A percentile compares a stretch with the other conserved stretches of the same genome.
Evolutionary conservation across 1,284 basidiomycete species (phyloP).

Genomic region (Rhodotorula mucilaginosa): DNA sequence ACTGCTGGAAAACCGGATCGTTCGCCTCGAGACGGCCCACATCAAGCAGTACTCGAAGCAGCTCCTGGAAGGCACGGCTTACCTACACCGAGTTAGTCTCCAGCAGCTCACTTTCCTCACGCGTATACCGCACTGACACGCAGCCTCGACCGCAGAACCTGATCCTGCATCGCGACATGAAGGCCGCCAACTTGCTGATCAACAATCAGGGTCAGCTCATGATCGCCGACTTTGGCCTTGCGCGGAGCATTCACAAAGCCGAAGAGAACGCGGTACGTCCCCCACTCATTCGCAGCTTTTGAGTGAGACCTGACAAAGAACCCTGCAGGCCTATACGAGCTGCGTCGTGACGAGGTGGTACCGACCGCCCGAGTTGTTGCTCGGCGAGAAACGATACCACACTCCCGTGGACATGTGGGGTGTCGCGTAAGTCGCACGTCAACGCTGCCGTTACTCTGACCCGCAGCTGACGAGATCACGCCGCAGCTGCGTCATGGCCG

Average conservation of each 20-base stretch:
- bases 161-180: constrained; percentile 97
- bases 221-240: constrained; percentile 96
- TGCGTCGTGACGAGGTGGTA: constrained; percentile 99
- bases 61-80: constrained; percentile 87
- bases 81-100: constrained; percentile 77
- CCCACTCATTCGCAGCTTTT: background rate
- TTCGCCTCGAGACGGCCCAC: constrained; percentile 57
- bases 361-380: constrained; percentile 87
- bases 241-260: constrained; percentile 56
- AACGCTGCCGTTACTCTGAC: background rate
- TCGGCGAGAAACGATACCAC: constrained; percentile 83
- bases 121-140: constrained; percentile 11
- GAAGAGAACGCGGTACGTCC: constrained; percentile 21
- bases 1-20: constrained; percentile 82
- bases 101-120: background rate
- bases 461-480: constrained; percentile 12
- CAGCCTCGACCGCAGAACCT: constrained; percentile 63
- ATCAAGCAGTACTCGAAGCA: constrained; percentile 97
- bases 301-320: background rate
- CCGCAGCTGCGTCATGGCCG: constrained; percentile 80
- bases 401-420: constrained; percentile 98
- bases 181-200: constrained; percentile 95
- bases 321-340: constrained; percentile 71
- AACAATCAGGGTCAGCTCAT: constrained; percentile 75
- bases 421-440: constrained; percentile 65